Evolutionary conservation across 768 basidiomycete genomes (phyloP), one percentile per base, ranked within the genome.

Genomic region (Scleroderma bovista): DNA sequence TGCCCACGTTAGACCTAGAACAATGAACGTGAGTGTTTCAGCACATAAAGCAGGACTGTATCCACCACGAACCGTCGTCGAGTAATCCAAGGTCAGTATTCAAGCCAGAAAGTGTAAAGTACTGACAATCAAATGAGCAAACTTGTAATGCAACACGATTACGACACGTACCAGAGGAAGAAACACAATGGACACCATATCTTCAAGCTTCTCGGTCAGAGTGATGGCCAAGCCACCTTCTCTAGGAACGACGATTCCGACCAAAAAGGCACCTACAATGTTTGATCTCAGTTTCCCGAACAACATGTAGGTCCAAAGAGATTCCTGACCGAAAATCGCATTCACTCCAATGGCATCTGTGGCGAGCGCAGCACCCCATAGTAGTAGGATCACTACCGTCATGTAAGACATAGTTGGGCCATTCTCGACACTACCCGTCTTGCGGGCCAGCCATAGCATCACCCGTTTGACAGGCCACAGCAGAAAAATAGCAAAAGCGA

Each of bases 161-260:
- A 36, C 11, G 20, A 20, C 32, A n/a, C 46, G 52, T 60, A 90
- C 88, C 45, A 95, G 71, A 3, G 93, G 93, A 12, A 96, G 70
- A 69, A 96, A 94, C 39, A 94, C 83, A 51, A 94, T 85, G 0
- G 88, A 70, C 2, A 94, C 88, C 78, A 95, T 83, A 68, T 97
- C 95, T 69, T 99, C 96, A n/a, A 98, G 71, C 61, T 95, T 97
- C 59, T 95, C 91, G 0, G 90, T 93, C n/a, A 98, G 71, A 0
- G 84, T 75, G 46, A 93, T 89, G 1, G 87, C 81, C 32, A 99
- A 81, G 3, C 87, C 87, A 3, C 90, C 89, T 59, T 93, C 86
- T 24, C 92, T 81, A 2, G 96, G 95, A 8, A 97, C 84, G 48
- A 86, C 78, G 40, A 88, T 63, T 1, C 87, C 93, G 2, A 81